Conservation (phyloP, 768 basidiomycete species). For the Auriscalpium microsporum region DNA sequence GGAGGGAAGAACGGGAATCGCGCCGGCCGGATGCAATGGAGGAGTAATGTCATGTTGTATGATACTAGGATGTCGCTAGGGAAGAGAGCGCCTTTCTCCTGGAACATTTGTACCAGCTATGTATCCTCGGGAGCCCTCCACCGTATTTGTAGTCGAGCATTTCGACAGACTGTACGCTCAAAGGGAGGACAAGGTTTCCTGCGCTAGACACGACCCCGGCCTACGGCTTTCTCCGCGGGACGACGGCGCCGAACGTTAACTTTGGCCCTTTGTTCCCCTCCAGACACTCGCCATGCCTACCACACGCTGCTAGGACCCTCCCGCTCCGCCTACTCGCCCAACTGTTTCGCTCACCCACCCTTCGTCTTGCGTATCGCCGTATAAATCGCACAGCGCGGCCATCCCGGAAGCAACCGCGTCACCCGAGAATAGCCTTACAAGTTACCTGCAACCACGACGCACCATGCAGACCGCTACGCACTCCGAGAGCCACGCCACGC, state of each 20-base stretch:
- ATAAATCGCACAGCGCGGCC: not conserved
- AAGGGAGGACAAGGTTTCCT: too few relatives aligned
- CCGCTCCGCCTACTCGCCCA: not conserved
- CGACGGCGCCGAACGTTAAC: not conserved
- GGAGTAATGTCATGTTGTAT: conserved; percentile 7
- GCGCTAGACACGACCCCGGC: not conserved
- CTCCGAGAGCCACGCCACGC: too few relatives aligned
- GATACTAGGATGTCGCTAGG: not conserved
- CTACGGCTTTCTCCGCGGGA: not conserved
- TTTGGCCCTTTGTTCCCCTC: not conserved
- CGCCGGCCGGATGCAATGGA: conserved; percentile 17
- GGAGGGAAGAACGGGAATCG: conserved; percentile 22
- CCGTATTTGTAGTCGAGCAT: too few relatives aligned
- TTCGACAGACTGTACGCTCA: too few relatives aligned
- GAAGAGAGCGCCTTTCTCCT: too few relatives aligned
- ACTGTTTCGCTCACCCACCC: not conserved
- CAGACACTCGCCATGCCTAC: not conserved
- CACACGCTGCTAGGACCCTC: not conserved
- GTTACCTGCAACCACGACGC: too few relatives aligned
- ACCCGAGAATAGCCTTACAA: too few relatives aligned
- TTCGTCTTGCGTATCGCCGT: not conserved
- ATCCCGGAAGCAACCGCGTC: too few relatives aligned
- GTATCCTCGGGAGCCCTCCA: not conserved
- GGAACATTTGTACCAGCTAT: not conserved
- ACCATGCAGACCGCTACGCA: too few relatives aligned